Evolutionary conservation across 768 basidiomycete genomes (phyloP), one percentile per base, ranked within the genome.

Genomic region (Pisolithus tinctorius): DNA sequence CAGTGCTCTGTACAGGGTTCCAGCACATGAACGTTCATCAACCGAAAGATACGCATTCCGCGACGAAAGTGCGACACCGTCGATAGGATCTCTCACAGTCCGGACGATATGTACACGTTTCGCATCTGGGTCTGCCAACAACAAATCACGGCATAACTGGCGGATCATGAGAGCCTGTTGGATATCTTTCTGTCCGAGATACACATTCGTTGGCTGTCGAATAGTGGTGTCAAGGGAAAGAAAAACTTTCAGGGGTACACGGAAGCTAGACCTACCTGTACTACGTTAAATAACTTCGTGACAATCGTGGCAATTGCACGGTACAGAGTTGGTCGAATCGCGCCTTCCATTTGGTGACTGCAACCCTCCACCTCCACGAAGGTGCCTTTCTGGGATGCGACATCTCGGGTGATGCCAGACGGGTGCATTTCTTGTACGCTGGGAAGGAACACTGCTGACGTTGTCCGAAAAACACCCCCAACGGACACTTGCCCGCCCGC

Each of bases 121-220:
- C 0, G 85, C 71, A 10, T 78, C 71, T 0, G 96, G 96, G 62
- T 89, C 77, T 5, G 86, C 71, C 16, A 93, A 67, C 6, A 95
- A 80, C 6, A 96, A 74, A 66, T 99, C 96, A 29, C 76, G 72
- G 49, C 78, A 77, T 67, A 98, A 73, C 4, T 83, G 81, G 31
- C 86, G 84, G 30, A 98, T 74, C 41, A 99, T 69, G 13, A 96
- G 72, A 0, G 88, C 92, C 64, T 99, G 96, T 63, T 99, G 96
- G 48, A 99, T 96, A 64, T 98, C 94, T 65, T 98, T 98, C 68
- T 97, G 94, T 1, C 94, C 95, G 56, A 98, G 95, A 67, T 98
- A 96, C 23, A 88, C 84, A 56, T 84, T 81, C 42, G 88, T 89
- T 6, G 95, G 93, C 93, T 93, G 29, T 25, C 17, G 5, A 34